A percentile compares a stretch with the other conserved stretches of the same genome.
Evolutionary conservation across 495 filamentous ascomycete genomes (phyloP).

Genomic region (Trichocladium uniseriatum): DNA sequence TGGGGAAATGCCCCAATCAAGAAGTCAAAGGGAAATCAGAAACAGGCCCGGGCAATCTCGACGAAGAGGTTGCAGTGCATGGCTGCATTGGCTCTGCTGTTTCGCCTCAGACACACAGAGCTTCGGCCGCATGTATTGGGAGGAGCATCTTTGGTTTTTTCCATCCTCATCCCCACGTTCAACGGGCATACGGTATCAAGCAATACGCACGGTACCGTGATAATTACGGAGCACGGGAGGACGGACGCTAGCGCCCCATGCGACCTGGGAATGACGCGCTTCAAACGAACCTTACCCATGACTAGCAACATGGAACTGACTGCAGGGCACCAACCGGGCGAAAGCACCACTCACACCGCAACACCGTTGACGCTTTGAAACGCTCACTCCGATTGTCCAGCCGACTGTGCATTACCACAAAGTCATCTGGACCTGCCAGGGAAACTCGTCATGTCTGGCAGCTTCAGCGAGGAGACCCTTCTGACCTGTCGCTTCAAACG

Average conservation of each 20-base stretch:
- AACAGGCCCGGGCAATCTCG: conserved; percentile 24
- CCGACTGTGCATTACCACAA: too few relatives aligned
- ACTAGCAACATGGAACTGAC: neutral
- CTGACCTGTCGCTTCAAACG: neutral
- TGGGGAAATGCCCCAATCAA: conserved; percentile 26
- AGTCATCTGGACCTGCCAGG: too few relatives aligned
- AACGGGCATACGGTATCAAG: too few relatives aligned
- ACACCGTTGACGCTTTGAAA: neutral
- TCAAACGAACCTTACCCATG: too few relatives aligned
- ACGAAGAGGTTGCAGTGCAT: conserved; percentile 24
- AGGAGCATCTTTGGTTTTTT: too few relatives aligned
- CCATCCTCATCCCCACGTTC: too few relatives aligned
- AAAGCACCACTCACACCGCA: neutral
- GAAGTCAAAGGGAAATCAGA: conserved; percentile 24
- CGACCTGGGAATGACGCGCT: neutral
- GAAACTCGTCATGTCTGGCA: neutral
- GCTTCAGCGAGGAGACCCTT: neutral
- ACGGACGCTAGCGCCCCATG: too few relatives aligned
- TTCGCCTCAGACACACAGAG: neutral
- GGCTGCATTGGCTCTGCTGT: neutral
- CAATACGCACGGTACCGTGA: too few relatives aligned
- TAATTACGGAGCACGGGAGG: too few relatives aligned
- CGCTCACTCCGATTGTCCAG: too few relatives aligned
- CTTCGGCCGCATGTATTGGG: too few relatives aligned
- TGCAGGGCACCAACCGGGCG: neutral